Conservation (phyloP, 2,329 filamentous ascomycete genomes). For the Fusarium xyrophilum region DNA sequence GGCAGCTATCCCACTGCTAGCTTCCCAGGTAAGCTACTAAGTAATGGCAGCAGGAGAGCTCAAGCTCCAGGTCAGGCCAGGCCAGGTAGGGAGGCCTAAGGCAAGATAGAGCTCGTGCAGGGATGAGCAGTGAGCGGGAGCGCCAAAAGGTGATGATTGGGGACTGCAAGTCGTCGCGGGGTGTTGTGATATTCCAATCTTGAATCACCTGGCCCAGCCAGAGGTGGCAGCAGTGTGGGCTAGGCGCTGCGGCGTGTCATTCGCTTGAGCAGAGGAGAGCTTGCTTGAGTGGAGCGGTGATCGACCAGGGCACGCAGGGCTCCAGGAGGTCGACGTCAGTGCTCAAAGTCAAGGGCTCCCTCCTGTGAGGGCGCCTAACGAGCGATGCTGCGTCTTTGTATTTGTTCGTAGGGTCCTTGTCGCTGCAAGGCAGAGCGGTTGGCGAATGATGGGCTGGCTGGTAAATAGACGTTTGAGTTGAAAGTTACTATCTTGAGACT, state of each 20-base stretch:
- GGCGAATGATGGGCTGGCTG: constrained; percentile 18
- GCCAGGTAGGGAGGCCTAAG: constrained; percentile 8
- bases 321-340: constrained; percentile 38
- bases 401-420: constrained; percentile 21
- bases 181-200: constrained; percentile 43
- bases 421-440: constrained; percentile 26
- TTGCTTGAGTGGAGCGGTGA: constrained; percentile 43
- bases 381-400: constrained; percentile 10
- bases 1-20: constrained; percentile 9
- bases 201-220: constrained; percentile 42
- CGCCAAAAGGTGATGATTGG: constrained; percentile 38
- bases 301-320: constrained; percentile 43
- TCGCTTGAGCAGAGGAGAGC: constrained; percentile 41
- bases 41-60: not conserved
- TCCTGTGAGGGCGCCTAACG: constrained; percentile 27
- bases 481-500: constrained; percentile 9
- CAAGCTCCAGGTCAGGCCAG: constrained; percentile 5
- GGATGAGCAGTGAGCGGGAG: constrained; percentile 34
- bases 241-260: constrained; percentile 47
- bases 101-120: constrained; percentile 24
- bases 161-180: constrained; percentile 36
- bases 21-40: not conserved
- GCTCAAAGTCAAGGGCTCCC: constrained; percentile 23
- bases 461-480: constrained; percentile 9
- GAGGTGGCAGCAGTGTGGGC: constrained; percentile 40